Percentiles rank a stretch among this genome's conserved stretches.
These are phyloP conservation scores for Auricularia auricula-judae DNA, from an alignment of 768 basidiomycete genomes.

Conservation along the genomic window DNA sequence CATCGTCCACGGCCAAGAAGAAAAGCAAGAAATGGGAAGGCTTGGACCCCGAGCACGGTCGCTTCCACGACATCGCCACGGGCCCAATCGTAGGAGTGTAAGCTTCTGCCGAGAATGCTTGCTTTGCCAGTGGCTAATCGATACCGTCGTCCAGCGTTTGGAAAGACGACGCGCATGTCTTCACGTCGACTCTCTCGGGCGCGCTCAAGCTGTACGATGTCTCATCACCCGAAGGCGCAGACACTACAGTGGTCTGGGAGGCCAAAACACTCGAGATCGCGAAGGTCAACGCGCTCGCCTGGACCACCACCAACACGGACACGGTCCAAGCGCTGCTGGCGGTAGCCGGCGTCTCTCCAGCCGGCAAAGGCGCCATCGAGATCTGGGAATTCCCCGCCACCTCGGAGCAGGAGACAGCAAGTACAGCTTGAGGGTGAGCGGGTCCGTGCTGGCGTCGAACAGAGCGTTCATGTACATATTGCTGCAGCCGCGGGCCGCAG, in stretches of 20 bases:
- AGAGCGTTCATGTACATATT: no score
- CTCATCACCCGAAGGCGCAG: conserved; percentile 26
- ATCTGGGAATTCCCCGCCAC: conserved; percentile 15
- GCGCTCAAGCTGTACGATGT: conserved; percentile 27
- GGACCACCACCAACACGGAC: conserved; percentile 20
- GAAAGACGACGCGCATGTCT: conserved; percentile 29
- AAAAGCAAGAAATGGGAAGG: conserved; percentile 67
- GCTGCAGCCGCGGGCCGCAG: no score
- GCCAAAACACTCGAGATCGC: conserved; percentile 29
- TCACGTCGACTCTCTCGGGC: conserved; percentile 54
- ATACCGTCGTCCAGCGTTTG: conserved; percentile 27
- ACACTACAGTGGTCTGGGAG: conserved; percentile 32
- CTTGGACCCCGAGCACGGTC: conserved; percentile 34
- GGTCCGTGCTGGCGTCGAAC: no score
- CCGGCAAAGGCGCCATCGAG: conserved; percentile 53
- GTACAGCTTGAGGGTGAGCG: background rate
- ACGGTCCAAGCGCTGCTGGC: conserved; percentile 26
- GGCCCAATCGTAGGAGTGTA: conserved; percentile 69
- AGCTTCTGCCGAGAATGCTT: conserved; percentile 12
- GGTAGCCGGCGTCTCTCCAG: conserved; percentile 50
- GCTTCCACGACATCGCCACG: conserved; percentile 44
- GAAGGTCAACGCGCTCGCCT: conserved; percentile 58
- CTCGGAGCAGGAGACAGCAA: background rate
- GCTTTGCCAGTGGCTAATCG: background rate
- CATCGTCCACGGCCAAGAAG: conserved; percentile 27